phyloP scores from a whole-genome alignment of 805 yeast species.

The Starmerella bacillaris region DNA sequence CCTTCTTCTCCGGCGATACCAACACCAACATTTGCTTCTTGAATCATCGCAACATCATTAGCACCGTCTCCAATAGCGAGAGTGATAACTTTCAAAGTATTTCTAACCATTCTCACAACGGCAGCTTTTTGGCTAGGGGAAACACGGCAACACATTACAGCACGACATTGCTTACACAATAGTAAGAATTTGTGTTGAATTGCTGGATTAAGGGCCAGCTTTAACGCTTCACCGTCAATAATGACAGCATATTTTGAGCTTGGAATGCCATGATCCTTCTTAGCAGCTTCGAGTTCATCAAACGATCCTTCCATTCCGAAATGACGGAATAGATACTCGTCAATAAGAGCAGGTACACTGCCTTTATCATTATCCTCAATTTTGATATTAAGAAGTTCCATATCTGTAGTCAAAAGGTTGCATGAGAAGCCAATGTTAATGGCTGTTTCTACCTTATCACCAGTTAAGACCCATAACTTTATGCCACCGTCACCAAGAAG shows the following conservation, averaged over 20 bases:
- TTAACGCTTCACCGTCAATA: slow-evolving; percentile 57
- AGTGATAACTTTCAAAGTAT: slow-evolving; percentile 52
- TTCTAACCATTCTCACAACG: slow-evolving; percentile 52
- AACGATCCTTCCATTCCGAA: slow-evolving; percentile 32
- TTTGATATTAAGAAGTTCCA: slow-evolving; percentile 47
- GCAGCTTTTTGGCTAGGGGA: slow-evolving; percentile 72
- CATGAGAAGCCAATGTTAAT: slow-evolving; percentile 75
- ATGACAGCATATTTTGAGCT: slow-evolving; percentile 40
- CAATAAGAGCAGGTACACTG: slow-evolving; percentile 23
- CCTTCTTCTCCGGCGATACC: slow-evolving; percentile 86
- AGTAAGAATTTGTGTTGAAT: slow-evolving; percentile 41
- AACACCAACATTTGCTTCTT: slow-evolving; percentile 67
- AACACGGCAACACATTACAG: slow-evolving; percentile 72
- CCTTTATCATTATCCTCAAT: slow-evolving; percentile 21
- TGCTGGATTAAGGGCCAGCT: slow-evolving; percentile 30
- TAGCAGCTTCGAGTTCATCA: slow-evolving; percentile 36
- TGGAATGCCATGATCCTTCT: slow-evolving; percentile 48
- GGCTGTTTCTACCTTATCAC: slow-evolving; percentile 77
- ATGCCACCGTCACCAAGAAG: slow-evolving; percentile 56
- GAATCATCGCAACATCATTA: slow-evolving; percentile 78
- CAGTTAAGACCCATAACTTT: slow-evolving; percentile 70
- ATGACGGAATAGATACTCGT: slow-evolving; percentile 33
- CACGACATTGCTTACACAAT: slow-evolving; percentile 56
- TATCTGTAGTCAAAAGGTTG: slow-evolving; percentile 48
- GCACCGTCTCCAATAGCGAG: slow-evolving; percentile 78